A percentile compares a stretch with the other conserved stretches of the same genome.
Conservation (phyloP, 805 yeast genomes). For the Nakazawaea molendinolei region DNA sequence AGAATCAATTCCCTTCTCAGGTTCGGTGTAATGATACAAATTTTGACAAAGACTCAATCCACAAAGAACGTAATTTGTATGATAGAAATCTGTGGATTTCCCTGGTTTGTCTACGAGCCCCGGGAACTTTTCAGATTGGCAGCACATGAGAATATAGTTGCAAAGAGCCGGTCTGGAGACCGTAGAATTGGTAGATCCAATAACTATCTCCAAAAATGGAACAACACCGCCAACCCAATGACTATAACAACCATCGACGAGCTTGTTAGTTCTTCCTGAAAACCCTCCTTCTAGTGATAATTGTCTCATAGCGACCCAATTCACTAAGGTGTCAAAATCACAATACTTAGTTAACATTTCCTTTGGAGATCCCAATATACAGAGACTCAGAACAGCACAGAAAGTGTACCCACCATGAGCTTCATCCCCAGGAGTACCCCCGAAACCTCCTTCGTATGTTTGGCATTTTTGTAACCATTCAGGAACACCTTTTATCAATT, state of each 20-base stretch:
- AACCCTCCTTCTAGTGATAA: slow-evolving; percentile 75
- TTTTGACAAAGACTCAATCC: slow-evolving; percentile 66
- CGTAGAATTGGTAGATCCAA: slow-evolving; percentile 22
- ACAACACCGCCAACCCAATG: slow-evolving; percentile 89
- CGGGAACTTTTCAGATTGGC: slow-evolving; percentile 57
- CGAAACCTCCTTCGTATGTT: slow-evolving; percentile 93
- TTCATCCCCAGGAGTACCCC: slow-evolving; percentile 76
- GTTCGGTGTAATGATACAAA: slow-evolving; percentile 21
- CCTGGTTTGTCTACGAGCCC: slow-evolving; percentile 92
- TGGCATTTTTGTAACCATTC: slow-evolving; percentile 70
- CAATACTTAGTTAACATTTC: slow-evolving; percentile 28
- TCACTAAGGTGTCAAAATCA: slow-evolving; percentile 41
- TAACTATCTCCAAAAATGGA: slow-evolving; percentile 54
- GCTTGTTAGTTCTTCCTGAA: slow-evolving; percentile 83
- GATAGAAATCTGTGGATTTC: slow-evolving; percentile 75
- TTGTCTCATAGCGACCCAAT: slow-evolving; percentile 75
- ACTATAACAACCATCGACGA: slow-evolving; percentile 94
- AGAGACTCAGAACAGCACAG: slow-evolving; percentile 72
- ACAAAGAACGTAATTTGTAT: slow-evolving; percentile 75
- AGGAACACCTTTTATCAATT: slow-evolving; percentile 43
- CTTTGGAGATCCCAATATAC: slow-evolving; percentile 34
- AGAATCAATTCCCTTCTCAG: slow-evolving; percentile 6
- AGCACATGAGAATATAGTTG: slow-evolving; percentile 65
- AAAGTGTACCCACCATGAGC: slow-evolving; percentile 98
- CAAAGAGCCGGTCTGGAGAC: slow-evolving; percentile 53